Evolutionary conservation across 2,329 filamentous ascomycete species (phyloP), one percentile per base, ranked within the genome.

Genomic region (Aureobasidium leucospermi): DNA sequence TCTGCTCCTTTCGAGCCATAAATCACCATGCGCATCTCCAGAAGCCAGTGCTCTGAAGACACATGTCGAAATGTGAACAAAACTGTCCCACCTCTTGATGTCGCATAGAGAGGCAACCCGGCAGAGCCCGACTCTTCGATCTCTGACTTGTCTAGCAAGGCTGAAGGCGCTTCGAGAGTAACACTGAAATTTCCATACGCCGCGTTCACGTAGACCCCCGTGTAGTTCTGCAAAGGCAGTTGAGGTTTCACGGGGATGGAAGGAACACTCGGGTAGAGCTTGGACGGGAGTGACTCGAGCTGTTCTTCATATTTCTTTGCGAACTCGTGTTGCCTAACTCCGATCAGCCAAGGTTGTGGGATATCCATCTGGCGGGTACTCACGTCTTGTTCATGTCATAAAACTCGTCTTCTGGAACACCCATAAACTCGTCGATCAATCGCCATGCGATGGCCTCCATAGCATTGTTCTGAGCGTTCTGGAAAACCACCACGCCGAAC

Each of bases 401-500:
- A n/a, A 38, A 47, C 8, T 58, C 58, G 3, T 45, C 19, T 15
- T 61, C 49, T 16, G 60, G 60, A 4, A 48, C 39, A 11, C 49
- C 36, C 15, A 63, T 16, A 5, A 62, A 62, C 31, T 63, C 58
- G 23, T 62, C 58, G 19, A 63, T 57, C 42, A 63, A 23, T 34
- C 58, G 58, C 47, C 48, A 59, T 19, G 23, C 58, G 8, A 62
- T 51, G n/a, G 58, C 45, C 11, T 62, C 58, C 7, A 61, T 41
- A 3, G 56, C 53, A 19, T 8, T 36, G 13, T 45, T 61, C 23
- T 42, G 42, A 34, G 60, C 31, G 38, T 68, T 69, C 56, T 66
- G 65, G 59, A 67, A 64, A 8, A 63, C 55, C 3, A 77, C 72
- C 10, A 79, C 66, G 3, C 75, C 77, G 61, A 72, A 81, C 5